Evolutionary conservation across 1,139 yeast genomes (phyloP), one percentile per base, ranked within the genome.

Genomic region (Debaryomyces sp.): DNA sequence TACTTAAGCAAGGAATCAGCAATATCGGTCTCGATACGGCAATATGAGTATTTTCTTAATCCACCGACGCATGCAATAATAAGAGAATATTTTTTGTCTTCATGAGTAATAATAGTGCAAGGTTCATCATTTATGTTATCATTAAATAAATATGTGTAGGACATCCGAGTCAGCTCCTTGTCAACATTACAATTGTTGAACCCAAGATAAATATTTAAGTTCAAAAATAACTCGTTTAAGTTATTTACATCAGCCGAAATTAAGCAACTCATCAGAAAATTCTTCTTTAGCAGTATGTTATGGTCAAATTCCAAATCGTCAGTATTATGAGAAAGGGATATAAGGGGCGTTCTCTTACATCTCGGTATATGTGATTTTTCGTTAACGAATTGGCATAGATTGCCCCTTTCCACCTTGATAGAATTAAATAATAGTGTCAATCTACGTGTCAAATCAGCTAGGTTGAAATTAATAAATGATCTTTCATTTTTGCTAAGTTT

Each of bases 391-490:
- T 21, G 18, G 21, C 43, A 29, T 8, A 41, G 23, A 27, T 32
- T 40, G 22, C 32, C 10, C 18, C 32, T 18, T 46, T 62, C 67
- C 41, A 56, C 56, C 43, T 61, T 61, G 18, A 64, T 55, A 15
- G 57, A 33, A 44, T 57, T 60, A 30, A 62, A 62, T 12, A 71
- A 58, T 26, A 63, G 63, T 2, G 92, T 81, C 44, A 88, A 70
- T 56, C 85, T 89, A 30, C 81, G 61, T 29, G 92, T 83, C 45
- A 85, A 75, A 10, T 83, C 80, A 24, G 87, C 80, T 45, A 90
- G 71, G 61, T 87, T 89, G 26, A 85, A 71, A 54, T 81, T 79
- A 35, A 84, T 77, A 59, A 90, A 88, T 0, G 95, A 84, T 32
- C 59, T 69, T 49, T 64, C 70, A 62, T 68, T 78, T 5, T 66